Evolutionary conservation across 2,329 filamentous ascomycete species (phyloP), one percentile per base, ranked within the genome.

Genomic region (Chalara sp.): DNA sequence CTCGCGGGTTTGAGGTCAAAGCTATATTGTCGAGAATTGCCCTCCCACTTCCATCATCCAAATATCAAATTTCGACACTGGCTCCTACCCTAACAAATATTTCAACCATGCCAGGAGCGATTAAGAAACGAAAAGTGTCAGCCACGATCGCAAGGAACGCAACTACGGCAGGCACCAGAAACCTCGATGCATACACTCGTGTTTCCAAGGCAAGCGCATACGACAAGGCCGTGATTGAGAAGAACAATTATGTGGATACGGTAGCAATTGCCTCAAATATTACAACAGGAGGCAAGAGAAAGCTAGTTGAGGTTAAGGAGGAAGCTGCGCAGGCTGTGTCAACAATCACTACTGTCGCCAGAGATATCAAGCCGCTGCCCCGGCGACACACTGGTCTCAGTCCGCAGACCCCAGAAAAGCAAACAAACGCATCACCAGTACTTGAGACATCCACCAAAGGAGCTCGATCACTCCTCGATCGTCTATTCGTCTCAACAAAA

Each of bases 171-270:
- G 32, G 74, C 48, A 49, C 33, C 29, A 54, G 44, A 33, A 55
- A 56, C n/a, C 70, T 75, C 44, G 67, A 69, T 56, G 64, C 62
- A 51, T 75, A 75, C 56, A 65, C 71, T 52, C 69, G 66, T 56
- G 61, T 72, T 51, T 70, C 68, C 44, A 75, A 76, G 57, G 65
- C 70, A 39, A 54, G 49, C 50, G 66, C 64, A 13, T 49, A 58
- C 46, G 47, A 59, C 28, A 65, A 65, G 48, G 48, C 60, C 12
- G 59, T 67, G 12, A 56, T 57, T 4, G 67, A 69, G 50, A 68
- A 71, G 53, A 59, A 58, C 3, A 44, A 54, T 21, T 39, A 56
- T 31, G 21, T 21, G 21, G 58, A 48, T 58, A 65, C 31, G 56
- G 64, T 33, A 58, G 53, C 63, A 65, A 46, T 70, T 70, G 56